Evolutionary conservation across 805 yeast species (phyloP), one percentile per base, ranked within the genome.

Genomic region (Starmera amethionina): DNA sequence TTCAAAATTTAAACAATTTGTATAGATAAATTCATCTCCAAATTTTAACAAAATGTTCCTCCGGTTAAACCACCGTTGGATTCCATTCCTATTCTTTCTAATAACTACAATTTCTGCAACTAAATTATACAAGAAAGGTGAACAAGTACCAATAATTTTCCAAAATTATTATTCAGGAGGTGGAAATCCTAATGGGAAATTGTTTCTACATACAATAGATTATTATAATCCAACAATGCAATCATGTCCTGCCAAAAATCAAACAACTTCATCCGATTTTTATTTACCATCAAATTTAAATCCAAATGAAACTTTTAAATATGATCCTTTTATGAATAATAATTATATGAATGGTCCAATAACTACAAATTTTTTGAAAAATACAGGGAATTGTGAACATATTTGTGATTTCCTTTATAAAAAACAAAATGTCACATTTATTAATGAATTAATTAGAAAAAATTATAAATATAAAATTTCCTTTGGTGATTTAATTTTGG

Each of bases 401-500:
- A 16, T 47, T 10, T 52, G 55, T 34, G 53, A 53, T 28, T 42
- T 35, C n/a, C 13, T 36, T 11, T 52, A 52, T 35, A 46, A 45
- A 1, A 42, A 39, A 25, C 48, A 22, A 12, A 56, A 56, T 35
- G 60, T 56, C 5, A 38, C 60, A 2, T 6, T 47, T 14, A 50
- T 58, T 28, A 54, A 56, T 40, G 40, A 39, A 16, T 44, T 58
- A n/a, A 56, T 58, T 30, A 55, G 49, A 36, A 52, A 40, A 41
- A 55, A 57, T 35, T 58, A 58, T 42, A 48, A 54, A 32, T 40
- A 54, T 27, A 55, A 58, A 42, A 56, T 58, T 41, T 57, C 35
- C 42, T 36, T 58, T 31, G 61, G 54, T 32, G 61, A 51, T 30
- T 36, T 54, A n/a, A 61, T 61, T 15, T 48, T 58, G 10, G 61